Base-by-base conservation (phyloP, 768 basidiomycete species). In the Phanerodontia chrysosporium region DNA sequence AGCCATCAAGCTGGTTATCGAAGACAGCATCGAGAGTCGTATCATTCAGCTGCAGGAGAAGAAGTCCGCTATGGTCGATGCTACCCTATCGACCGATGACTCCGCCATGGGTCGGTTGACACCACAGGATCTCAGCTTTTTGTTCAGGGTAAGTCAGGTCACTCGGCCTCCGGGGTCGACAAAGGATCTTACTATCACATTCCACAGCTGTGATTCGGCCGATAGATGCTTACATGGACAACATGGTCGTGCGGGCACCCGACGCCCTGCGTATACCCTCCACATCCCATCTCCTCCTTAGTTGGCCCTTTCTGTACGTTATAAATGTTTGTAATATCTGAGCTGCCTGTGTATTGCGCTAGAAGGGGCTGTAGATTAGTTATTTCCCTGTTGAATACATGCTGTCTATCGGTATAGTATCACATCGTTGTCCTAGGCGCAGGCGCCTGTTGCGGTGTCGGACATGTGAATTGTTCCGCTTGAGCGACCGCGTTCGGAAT, bases 41-140 rank as follows among this genome's bases (percentile, higher is more conserved):
- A 98, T 99, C 58, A 81, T 99, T 18, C 92, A 96, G 84, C 76
- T 96, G n/a, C 95, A 98, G 74, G 94, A 97, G 73, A 97, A 98
- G 78, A 99, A 99, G 72, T 83, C 87, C 39, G 94, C 93, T 0
- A 96, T 97, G 95, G 85, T 95, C 2, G 88, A 92, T 67, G 92
- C 92, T 16, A 92, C 93, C 0, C 72, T 93, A 21, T 91, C 90
- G 3, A 73, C 87, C 3, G 92, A 93, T 67, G 90, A 91, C 62
- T 88, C 86, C 46, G 95, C 95, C 0, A 94, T 98, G 90, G 95
- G 95, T 24, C 84, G 94, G 58, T 73, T 98, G 68, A 96, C 95
- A 3, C 90, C 93, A 0, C 91, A 87, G 65, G 89, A 90, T 62
- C 68, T 80, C 3, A 63, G 75, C 24, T 80, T 80, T 62, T 65